Evolutionary conservation across 139 green algal species (phyloP).

Genomic region (Chlamydomonas asymmetrica): DNA sequence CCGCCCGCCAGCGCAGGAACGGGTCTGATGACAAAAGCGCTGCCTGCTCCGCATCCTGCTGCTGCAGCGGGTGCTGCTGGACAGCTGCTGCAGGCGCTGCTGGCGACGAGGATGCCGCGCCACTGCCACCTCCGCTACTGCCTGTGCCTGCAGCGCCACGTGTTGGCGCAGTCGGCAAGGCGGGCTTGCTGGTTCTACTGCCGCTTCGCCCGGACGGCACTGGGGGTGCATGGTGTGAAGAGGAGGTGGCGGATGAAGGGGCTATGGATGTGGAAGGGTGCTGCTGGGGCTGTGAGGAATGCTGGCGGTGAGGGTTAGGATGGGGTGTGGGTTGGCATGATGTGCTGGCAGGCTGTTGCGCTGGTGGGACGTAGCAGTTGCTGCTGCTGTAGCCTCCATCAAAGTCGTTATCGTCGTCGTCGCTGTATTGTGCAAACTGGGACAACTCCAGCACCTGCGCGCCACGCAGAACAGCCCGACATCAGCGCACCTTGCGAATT

Average conservation of each 20-base stretch:
- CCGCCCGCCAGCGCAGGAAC: constrained; percentile 16
- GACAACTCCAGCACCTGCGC: constrained; percentile 25
- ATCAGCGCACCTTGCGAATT: neutral
- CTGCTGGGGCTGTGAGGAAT: no score
- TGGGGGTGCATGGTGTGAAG: neutral
- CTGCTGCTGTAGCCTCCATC: neutral
- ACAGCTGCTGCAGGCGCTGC: neutral
- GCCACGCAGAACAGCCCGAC: neutral
- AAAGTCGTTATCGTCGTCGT: constrained; percentile 33
- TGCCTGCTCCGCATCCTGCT: neutral
- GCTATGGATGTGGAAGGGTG: no score
- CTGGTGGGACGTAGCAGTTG: neutral
- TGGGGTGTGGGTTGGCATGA: no score
- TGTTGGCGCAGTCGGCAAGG: no score
- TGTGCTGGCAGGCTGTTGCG: no score
- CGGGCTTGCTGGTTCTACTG: neutral
- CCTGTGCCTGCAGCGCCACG: no score
- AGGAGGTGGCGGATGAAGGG: no score
- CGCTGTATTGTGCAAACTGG: constrained; percentile 25
- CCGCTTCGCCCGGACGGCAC: neutral
- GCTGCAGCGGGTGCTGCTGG: neutral
- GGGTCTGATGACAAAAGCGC: neutral
- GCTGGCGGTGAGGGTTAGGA: no score
- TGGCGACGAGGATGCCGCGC: neutral
- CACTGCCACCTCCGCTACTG: no score